phyloP scores from a whole-genome alignment of 768 basidiomycete species.

The Thelephora aurantiotincta region DNA sequence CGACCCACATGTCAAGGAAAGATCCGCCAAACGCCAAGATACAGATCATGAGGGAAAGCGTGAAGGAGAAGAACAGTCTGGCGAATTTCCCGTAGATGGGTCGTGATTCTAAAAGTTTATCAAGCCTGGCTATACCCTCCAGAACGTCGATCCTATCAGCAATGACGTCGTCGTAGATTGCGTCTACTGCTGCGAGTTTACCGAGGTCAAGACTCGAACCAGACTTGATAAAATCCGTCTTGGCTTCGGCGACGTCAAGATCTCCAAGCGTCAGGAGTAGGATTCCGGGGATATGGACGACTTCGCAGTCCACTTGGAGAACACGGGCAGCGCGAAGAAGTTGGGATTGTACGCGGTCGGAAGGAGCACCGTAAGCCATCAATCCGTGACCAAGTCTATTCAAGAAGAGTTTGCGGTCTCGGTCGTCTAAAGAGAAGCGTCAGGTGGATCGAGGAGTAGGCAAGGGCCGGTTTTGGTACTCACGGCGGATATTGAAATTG shows the following conservation, averaged over 20 bases:
- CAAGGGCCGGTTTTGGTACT: too few species aligned
- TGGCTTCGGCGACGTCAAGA: conserved; percentile 68
- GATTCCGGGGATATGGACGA: conserved; percentile 67
- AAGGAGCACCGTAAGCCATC: conserved; percentile 85
- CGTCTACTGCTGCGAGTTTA: conserved; percentile 69
- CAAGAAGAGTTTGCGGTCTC: conserved; percentile 65
- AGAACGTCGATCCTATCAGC: conserved; percentile 84
- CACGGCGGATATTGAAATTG: too few species aligned
- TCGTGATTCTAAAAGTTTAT: conserved; percentile 43
- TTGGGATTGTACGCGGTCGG: conserved; percentile 86
- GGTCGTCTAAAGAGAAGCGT: too few species aligned
- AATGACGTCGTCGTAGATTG: conserved; percentile 73
- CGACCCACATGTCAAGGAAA: conserved; percentile 69
- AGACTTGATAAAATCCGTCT: conserved; percentile 80
- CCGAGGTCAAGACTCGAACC: conserved; percentile 66
- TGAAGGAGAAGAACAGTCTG: conserved; percentile 55
- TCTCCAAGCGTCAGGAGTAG: conserved; percentile 82
- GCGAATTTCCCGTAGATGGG: conserved; percentile 49
- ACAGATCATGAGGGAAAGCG: conserved; percentile 61
- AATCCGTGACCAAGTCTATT: conserved; percentile 74
- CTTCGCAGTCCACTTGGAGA: conserved; percentile 83
- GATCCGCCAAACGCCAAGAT: conserved; percentile 78
- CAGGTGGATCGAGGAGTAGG: too few species aligned
- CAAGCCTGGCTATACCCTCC: conserved; percentile 47
- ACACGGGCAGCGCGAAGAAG: conserved; percentile 77